These are phyloP conservation scores for Ormosia semicastrata DNA, from an alignment of 306 rosid species.

Conservation along the genomic window DNA sequence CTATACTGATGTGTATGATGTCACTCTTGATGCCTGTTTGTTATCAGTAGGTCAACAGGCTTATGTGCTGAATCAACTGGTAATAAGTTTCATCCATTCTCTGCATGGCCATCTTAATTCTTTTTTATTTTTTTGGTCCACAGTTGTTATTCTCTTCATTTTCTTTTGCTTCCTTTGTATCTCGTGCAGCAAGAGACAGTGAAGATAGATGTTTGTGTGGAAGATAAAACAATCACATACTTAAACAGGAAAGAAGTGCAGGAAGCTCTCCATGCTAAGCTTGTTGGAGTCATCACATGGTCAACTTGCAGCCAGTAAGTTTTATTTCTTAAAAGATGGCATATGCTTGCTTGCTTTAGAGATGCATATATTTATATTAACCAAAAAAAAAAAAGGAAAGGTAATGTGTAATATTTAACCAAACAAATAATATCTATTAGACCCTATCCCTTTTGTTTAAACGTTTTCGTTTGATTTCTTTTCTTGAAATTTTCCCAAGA, in stretches of 20 bases:
- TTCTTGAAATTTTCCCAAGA: too few relatives aligned
- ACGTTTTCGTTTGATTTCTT: too few relatives aligned
- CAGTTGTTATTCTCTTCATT: background rate
- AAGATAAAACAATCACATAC: slow-evolving; percentile 44
- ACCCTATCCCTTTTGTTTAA: too few relatives aligned
- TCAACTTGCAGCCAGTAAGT: slow-evolving; percentile 59
- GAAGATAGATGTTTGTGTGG: slow-evolving; percentile 65
- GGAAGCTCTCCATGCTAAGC: slow-evolving; percentile 64
- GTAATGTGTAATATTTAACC: too few relatives aligned
- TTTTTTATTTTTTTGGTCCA: background rate
- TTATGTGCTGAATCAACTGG: slow-evolving; percentile 40
- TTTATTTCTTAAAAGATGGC: background rate
- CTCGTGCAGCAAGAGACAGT: slow-evolving; percentile 35
- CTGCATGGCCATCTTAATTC: background rate
- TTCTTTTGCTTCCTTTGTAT: background rate
- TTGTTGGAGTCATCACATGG: slow-evolving; percentile 53
- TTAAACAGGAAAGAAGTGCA: slow-evolving; percentile 65
- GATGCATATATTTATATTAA: too few relatives aligned
- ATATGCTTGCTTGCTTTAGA: too few relatives aligned
- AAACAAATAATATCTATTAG: too few relatives aligned
- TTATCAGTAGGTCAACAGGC: slow-evolving; percentile 38
- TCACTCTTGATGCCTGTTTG: slow-evolving; percentile 59
- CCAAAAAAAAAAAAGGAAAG: too few relatives aligned
- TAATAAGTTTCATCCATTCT: slow-evolving; percentile 3
- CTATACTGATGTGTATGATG: slow-evolving; percentile 34